These are phyloP conservation scores for Euphorbia schlechtendalii DNA, from an alignment of 441 rosid genomes.

Conservation along the genomic window DNA sequence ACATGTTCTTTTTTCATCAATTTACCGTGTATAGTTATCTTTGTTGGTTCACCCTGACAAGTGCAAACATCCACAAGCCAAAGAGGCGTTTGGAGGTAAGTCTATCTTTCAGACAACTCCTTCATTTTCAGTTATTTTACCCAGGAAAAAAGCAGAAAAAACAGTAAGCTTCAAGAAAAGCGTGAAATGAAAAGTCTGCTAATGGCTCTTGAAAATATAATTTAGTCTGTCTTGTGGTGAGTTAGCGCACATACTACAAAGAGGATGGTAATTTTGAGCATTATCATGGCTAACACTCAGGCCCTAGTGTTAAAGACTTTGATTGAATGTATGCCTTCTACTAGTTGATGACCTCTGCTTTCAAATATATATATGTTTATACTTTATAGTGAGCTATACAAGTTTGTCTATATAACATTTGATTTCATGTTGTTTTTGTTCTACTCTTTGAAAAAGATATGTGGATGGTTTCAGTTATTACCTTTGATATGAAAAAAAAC, in stretches of 20 bases:
- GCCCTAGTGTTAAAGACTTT: background rate
- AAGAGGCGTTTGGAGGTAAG: constrained; percentile 91
- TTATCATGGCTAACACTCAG: background rate
- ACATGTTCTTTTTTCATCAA: constrained; percentile 8
- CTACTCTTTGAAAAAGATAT: too few species aligned
- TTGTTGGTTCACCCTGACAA: constrained; percentile 96
- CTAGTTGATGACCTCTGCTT: too few species aligned
- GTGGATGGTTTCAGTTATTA: too few species aligned
- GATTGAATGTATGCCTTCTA: too few species aligned
- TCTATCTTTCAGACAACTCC: background rate
- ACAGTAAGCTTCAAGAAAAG: background rate
- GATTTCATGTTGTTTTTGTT: too few species aligned
- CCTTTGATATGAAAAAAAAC: too few species aligned
- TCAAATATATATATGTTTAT: too few species aligned
- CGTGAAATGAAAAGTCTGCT: background rate
- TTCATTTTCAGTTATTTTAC: background rate
- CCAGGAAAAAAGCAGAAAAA: too few species aligned
- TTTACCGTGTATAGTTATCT: constrained; percentile 47
- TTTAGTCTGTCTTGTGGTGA: background rate
- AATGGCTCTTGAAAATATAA: background rate
- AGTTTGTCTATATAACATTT: too few species aligned
- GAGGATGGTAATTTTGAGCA: background rate
- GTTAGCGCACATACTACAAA: background rate
- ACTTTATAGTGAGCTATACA: too few species aligned
- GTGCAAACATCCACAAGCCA: constrained; percentile 97